phyloP scores from a whole-genome alignment of 1,139 yeast genomes.

The Hansenula sp. region DNA sequence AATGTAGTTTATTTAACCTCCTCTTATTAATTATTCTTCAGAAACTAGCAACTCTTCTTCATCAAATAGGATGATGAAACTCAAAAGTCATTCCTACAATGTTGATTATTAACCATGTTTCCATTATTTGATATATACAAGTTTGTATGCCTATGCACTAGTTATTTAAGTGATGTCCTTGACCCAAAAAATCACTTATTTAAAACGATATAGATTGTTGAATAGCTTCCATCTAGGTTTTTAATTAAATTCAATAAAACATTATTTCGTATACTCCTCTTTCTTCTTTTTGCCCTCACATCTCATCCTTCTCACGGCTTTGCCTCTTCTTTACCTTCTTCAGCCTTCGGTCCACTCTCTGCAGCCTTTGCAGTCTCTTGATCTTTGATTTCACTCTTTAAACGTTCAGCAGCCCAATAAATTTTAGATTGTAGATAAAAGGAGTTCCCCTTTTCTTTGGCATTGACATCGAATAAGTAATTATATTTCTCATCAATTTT shows the following conservation, averaged over 20 bases:
- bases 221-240: no score
- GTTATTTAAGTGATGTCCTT: no score
- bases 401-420: slow-evolving; percentile 55
- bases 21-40: no score
- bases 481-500: slow-evolving; percentile 73
- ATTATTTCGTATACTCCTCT: neutral
- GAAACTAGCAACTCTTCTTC: no score
- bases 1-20: no score
- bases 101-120: neutral
- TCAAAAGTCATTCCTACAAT: no score
- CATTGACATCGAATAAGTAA: slow-evolving; percentile 81
- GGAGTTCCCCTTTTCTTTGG: slow-evolving; percentile 91
- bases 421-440: slow-evolving; percentile 91
- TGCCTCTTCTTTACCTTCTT: slow-evolving; percentile 1
- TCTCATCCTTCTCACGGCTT: slow-evolving; percentile 1
- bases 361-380: slow-evolving; percentile 17
- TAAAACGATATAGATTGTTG: no score
- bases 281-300: no score
- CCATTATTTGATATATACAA: neutral
- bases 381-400: slow-evolving; percentile 22
- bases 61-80: no score
- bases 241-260: neutral
- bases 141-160: neutral
- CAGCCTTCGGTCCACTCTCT: slow-evolving; percentile 2
- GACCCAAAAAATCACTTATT: no score